Conservation (phyloP, 2,329 filamentous ascomycete species). For the Alternaria solani region DNA sequence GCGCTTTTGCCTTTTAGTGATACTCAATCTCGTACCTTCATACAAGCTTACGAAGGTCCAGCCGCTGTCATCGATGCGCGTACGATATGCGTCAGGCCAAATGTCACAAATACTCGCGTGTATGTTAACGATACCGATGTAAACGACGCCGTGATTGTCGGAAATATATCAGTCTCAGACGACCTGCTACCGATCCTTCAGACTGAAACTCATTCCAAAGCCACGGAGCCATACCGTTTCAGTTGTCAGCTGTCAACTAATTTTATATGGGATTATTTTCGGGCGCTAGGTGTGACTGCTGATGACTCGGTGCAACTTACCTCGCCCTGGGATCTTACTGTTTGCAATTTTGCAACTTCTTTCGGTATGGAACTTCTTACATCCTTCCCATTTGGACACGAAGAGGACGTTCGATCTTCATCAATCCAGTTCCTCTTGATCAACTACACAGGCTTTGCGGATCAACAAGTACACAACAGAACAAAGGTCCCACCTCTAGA, state of each 20-base stretch:
- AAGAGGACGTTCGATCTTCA: neutral
- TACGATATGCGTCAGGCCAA: neutral
- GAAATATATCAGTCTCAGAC: fast-evolving
- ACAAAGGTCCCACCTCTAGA: fast-evolving
- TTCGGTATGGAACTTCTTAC: too few relatives aligned
- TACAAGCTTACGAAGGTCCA: neutral
- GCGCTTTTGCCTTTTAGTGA: neutral
- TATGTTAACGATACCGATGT: neutral
- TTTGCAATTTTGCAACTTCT: neutral
- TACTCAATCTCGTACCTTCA: neutral
- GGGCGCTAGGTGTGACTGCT: too few relatives aligned
- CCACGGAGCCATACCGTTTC: neutral
- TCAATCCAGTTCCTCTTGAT: fast-evolving
- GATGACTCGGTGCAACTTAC: too few relatives aligned
- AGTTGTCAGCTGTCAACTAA: neutral
- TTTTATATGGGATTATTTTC: neutral
- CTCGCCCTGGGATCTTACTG: neutral
- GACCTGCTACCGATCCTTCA: neutral
- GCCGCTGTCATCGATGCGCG: neutral
- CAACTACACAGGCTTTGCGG: neutral
- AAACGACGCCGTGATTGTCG: neutral
- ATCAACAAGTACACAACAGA: neutral
- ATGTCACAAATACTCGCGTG: neutral
- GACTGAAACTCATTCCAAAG: neutral
- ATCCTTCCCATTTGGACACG: too few relatives aligned